A percentile compares a stretch with the other conserved stretches of the same genome.
Conservation (phyloP, 495 filamentous ascomycete species). For the Copromyces sp. region DNA sequence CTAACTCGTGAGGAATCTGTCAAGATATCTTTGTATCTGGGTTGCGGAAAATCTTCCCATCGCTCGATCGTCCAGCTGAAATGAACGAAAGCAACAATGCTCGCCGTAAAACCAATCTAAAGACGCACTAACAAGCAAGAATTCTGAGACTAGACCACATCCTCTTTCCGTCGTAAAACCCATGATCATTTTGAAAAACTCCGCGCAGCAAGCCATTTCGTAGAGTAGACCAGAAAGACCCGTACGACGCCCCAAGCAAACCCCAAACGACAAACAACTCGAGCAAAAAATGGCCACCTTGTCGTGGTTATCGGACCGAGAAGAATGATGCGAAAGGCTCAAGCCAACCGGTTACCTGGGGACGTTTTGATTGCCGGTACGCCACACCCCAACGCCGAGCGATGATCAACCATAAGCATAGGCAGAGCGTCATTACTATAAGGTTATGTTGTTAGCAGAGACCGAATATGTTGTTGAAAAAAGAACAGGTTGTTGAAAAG, state of each 20-base stretch:
- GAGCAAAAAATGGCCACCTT: background rate
- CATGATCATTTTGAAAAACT: slow-evolving; percentile 1
- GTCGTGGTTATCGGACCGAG: background rate
- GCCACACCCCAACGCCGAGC: background rate
- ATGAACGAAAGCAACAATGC: background rate
- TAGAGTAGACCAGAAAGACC: slow-evolving; percentile 1
- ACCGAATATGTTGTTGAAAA: background rate
- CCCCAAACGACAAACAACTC: background rate
- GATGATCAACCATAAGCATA: background rate
- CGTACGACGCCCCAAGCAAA: background rate
- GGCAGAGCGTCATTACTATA: background rate
- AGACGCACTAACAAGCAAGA: background rate
- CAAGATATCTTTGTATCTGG: background rate
- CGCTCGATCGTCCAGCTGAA: background rate
- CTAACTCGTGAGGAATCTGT: background rate
- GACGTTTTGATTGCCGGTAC: background rate
- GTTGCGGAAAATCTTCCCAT: background rate
- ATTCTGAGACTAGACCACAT: background rate
- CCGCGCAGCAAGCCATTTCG: background rate
- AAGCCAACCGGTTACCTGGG: background rate
- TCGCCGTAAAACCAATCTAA: background rate
- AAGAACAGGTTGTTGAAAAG: background rate
- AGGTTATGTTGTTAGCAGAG: background rate
- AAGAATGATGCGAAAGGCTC: background rate
- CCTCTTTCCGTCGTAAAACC: background rate